Evolutionary conservation across 441 rosid genomes (phyloP).

Genomic region (Aleurites moluccanus): DNA sequence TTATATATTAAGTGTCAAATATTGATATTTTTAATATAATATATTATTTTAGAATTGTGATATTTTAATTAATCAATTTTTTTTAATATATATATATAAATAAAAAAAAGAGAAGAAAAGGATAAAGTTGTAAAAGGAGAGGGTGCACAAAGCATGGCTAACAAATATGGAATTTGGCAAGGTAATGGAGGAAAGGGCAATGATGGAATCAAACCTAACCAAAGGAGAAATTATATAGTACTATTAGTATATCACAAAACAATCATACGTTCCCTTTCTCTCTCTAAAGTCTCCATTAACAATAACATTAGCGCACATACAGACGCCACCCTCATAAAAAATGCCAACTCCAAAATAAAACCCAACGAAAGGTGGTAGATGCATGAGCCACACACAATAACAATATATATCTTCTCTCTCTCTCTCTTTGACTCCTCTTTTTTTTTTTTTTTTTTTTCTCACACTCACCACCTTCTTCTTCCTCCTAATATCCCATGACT

Average conservation of each 20-base stretch:
- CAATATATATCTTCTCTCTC: neutral
- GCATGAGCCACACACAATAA: constrained; percentile 48
- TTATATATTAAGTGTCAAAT: too few species aligned
- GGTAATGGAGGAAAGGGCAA: constrained; percentile 14
- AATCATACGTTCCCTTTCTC: constrained; percentile 8
- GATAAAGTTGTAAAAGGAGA: constrained; percentile 13
- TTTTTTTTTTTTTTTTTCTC: neutral
- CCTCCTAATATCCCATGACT: constrained; percentile 7
- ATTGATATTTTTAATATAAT: too few species aligned
- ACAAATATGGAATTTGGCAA: neutral
- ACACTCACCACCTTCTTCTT: constrained; percentile 26
- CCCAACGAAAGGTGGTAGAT: constrained; percentile 51
- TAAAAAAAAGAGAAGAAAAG: neutral
- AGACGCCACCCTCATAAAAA: neutral
- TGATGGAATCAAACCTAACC: constrained; percentile 15
- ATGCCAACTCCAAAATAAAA: constrained; percentile 8
- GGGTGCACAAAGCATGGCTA: neutral
- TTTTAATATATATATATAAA: too few species aligned
- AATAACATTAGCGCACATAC: neutral
- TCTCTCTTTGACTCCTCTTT: neutral
- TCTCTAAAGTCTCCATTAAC: neutral
- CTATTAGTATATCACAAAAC: too few species aligned
- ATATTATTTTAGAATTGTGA: too few species aligned
- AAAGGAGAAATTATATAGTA: too few species aligned
- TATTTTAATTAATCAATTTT: too few species aligned